phyloP scores from a whole-genome alignment of 2,329 filamentous ascomycete genomes.

The Cadophora sp. region DNA sequence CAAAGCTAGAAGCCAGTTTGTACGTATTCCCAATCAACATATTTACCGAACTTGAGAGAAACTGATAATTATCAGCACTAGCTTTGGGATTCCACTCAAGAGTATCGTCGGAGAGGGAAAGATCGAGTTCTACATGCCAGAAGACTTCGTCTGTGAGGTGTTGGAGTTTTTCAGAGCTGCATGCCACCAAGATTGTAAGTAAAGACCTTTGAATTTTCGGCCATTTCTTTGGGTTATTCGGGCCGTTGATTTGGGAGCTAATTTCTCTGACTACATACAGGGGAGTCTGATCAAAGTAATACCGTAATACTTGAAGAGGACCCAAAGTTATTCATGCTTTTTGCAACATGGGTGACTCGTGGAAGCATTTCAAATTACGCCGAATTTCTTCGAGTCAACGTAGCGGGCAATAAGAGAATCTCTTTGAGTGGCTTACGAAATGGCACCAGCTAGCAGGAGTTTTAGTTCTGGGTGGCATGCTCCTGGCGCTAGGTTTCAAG shows the following conservation, averaged over 20 bases:
- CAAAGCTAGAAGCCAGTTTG: neutral
- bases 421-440: neutral
- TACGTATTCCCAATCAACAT: neutral
- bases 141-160: neutral
- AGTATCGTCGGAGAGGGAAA: neutral
- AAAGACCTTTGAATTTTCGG: neutral
- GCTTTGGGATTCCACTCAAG: neutral
- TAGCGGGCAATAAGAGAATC: neutral
- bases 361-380: neutral
- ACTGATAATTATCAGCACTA: neutral
- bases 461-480: neutral
- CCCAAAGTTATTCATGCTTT: neutral
- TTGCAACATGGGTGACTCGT: neutral
- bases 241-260: too few relatives aligned
- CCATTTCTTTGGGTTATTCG: too few relatives aligned
- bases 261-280: neutral
- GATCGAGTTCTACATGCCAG: neutral
- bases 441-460: neutral
- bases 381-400: neutral
- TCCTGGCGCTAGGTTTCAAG: neutral
- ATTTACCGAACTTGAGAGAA: too few relatives aligned
- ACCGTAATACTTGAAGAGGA: neutral
- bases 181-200: neutral
- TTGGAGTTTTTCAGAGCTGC: neutral
- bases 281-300: neutral